These are phyloP conservation scores for Nicotiana paniculata DNA, from an alignment of 257 asterid species.

Conservation along the genomic window DNA sequence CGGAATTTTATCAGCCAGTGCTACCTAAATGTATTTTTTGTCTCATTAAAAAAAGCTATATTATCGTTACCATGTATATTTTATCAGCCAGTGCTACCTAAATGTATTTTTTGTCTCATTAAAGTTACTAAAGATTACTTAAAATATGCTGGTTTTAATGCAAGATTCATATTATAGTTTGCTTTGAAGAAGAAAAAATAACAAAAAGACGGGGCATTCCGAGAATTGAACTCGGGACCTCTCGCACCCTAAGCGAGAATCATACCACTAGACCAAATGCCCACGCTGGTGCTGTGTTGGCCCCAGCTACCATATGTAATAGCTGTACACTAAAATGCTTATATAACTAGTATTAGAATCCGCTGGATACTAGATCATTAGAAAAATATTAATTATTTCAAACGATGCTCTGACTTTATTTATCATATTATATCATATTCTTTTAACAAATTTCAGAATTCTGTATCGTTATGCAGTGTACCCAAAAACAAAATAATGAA, in stretches of 20 bases:
- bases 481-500: too few species aligned
- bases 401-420: too few species aligned
- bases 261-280: slow-evolving; percentile 86
- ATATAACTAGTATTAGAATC: too few species aligned
- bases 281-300: neutral
- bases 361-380: too few species aligned
- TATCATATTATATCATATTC: too few species aligned
- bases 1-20: too few species aligned
- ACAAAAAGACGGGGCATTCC: slow-evolving; percentile 45
- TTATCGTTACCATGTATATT: neutral
- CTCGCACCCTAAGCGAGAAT: slow-evolving; percentile 91
- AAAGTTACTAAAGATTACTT: neutral
- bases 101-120: neutral
- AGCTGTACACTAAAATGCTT: too few species aligned
- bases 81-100: neutral
- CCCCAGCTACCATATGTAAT: too few species aligned
- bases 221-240: slow-evolving; percentile 93
- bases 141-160: neutral
- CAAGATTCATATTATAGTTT: neutral
- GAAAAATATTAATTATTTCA: too few species aligned
- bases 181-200: neutral
- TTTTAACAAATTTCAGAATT: too few species aligned
- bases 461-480: too few species aligned
- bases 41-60: neutral
- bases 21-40: too few species aligned